A percentile compares a stretch with the other conserved stretches of the same genome.
These are phyloP conservation scores for Yamadazyma spencermartinsiae DNA, from an alignment of 1,139 yeast genomes.

Conservation along the genomic window DNA sequence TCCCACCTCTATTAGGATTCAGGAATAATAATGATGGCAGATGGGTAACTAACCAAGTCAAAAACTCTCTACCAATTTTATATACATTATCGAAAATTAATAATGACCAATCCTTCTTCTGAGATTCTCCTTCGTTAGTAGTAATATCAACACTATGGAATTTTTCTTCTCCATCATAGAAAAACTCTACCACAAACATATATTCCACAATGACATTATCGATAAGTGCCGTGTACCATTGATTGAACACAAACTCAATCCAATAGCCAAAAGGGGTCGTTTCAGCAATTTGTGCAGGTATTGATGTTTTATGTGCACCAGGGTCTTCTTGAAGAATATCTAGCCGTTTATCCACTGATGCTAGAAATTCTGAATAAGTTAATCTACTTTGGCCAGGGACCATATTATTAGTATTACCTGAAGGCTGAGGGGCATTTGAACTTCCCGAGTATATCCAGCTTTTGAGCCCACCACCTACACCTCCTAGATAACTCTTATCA, in stretches of 20 bases:
- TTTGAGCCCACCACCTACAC: slow-evolving; percentile 28
- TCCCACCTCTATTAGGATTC: slow-evolving; percentile 19
- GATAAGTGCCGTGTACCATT: slow-evolving; percentile 69
- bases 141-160: slow-evolving; percentile 20
- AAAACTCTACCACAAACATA: slow-evolving; percentile 70
- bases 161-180: slow-evolving; percentile 51
- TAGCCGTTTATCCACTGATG: slow-evolving; percentile 56
- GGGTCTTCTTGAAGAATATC: slow-evolving; percentile 39
- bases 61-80: slow-evolving; percentile 44
- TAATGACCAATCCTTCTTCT: slow-evolving; percentile 51
- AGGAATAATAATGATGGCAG: slow-evolving; percentile 22
- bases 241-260: slow-evolving; percentile 73
- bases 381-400: slow-evolving; percentile 12
- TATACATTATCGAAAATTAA: slow-evolving; percentile 50
- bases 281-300: slow-evolving; percentile 86
- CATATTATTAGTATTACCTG: slow-evolving; percentile 2
- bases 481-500: slow-evolving; percentile 20
- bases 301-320: slow-evolving; percentile 54
- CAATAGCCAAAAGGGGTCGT: slow-evolving; percentile 64
- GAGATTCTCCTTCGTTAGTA: slow-evolving; percentile 9
- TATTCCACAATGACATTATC: slow-evolving; percentile 83
- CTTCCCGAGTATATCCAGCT: slow-evolving; percentile 24
- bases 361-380: slow-evolving; percentile 48
- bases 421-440: slow-evolving; percentile 2
- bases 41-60: slow-evolving; percentile 37